Evolutionary conservation across 2,329 filamentous ascomycete species (phyloP).

Genomic region (Microdochium paspali): DNA sequence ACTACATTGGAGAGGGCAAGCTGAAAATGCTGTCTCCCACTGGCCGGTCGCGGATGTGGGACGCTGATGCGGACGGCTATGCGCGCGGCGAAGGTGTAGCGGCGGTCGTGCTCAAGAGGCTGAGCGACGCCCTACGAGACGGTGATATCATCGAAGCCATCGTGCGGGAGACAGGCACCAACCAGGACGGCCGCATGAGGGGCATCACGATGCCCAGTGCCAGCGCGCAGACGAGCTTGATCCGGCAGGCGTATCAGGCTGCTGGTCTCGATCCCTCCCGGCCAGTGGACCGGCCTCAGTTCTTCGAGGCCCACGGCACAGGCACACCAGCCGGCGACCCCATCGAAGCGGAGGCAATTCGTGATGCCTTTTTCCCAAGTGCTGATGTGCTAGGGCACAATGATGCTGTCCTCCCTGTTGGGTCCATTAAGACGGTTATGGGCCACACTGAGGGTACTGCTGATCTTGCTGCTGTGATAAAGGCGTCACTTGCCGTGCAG

Average conservation of each 20-base stretch:
- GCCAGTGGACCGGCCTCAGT: slow-evolving; percentile 28
- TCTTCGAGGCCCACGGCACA: slow-evolving; percentile 36
- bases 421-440: slow-evolving; percentile 33
- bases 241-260: slow-evolving; percentile 30
- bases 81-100: slow-evolving; percentile 46
- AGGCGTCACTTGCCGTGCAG: slow-evolving; percentile 29
- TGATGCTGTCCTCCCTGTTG: slow-evolving; percentile 28
- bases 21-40: slow-evolving; percentile 34
- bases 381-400: slow-evolving; percentile 14
- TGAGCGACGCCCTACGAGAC: slow-evolving; percentile 38
- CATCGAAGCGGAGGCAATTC: slow-evolving; percentile 31
- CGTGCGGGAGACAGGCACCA: slow-evolving; percentile 36
- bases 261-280: slow-evolving; percentile 27
- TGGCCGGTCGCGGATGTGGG: slow-evolving; percentile 37
- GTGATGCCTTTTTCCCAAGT: slow-evolving; percentile 22
- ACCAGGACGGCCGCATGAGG: slow-evolving; percentile 39
- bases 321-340: slow-evolving; percentile 30
- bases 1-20: slow-evolving; percentile 30
- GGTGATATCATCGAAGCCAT: slow-evolving; percentile 35
- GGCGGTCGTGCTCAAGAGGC: slow-evolving; percentile 39
- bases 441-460: slow-evolving; percentile 40
- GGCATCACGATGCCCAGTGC: slow-evolving; percentile 46
- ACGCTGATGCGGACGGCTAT: slow-evolving; percentile 43
- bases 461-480: slow-evolving; percentile 37
- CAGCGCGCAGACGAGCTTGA: slow-evolving; percentile 31